Evolutionary conservation across 805 yeast genomes (phyloP), one percentile per base, ranked within the genome.

Genomic region (Wickerhamomyces strasburgensis): DNA sequence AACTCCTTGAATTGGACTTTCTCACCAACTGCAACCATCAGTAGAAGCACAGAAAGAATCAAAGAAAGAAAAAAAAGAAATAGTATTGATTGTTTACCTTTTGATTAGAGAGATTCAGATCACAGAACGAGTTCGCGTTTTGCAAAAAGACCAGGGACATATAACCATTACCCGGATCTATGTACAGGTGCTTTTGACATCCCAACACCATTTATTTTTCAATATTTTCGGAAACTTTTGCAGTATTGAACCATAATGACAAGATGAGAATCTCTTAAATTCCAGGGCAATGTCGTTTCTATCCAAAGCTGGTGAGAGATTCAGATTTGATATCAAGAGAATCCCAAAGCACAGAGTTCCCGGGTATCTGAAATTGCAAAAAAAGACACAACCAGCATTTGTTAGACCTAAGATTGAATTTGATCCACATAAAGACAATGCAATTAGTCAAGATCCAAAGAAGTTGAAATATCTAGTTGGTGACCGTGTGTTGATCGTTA

Each of bases 401-500:
- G 48, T 63, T 32, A 58, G 56, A 42, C 57, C 65, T 9, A 50
- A 52, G 6, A 38, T 61, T 14, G 56, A 56, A n/a, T 44, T 54
- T 8, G 62, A 52, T 29, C 38, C 65, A 3, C 55, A 51, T 15
- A 51, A 49, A 16, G 55, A 54, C 15, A 57, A 60, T n/a, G 34
- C 40, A 16, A 61, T 53, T 18, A 70, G 70, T 48, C 63, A 65
- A 13, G 68, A 62, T 30, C 64, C 73, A 24, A 66, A 67, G 42
- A 71, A 81, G 31, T 72, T 83, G 67, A 79, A 75, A 32, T 78
- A 75, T 46, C 66, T 79, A 31, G 77, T 75, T 16, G 95, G 95
- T 15, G 96, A 86, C 61, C 67, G 81, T 43, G 95, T 84, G 2
- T 73, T 86, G 54, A 68, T 87, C 18, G 66, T 76, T 19, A 71